These are phyloP conservation scores for Echinosophora koreensis DNA, from an alignment of 306 rosid species.

Conservation along the genomic window DNA sequence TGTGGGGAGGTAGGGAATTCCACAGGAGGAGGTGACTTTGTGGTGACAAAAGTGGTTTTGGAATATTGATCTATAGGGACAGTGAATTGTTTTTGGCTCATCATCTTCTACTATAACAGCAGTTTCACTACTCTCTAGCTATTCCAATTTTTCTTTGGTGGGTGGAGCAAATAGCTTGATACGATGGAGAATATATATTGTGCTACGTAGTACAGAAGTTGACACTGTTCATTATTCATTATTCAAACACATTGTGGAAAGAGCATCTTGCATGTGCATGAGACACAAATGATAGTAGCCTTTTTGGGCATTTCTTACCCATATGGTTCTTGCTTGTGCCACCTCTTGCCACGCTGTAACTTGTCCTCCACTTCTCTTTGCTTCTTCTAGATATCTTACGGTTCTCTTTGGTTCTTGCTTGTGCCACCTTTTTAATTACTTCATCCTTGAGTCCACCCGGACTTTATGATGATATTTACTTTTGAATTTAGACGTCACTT, in stretches of 20 bases:
- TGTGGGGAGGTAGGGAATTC: conserved; percentile 76
- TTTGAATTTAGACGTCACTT: no score
- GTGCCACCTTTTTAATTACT: no score
- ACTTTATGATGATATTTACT: no score
- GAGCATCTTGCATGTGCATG: conserved; percentile 43
- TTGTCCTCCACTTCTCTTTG: not conserved
- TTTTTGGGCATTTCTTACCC: conserved; percentile 15
- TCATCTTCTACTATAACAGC: not conserved
- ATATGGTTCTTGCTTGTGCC: conserved; percentile 15
- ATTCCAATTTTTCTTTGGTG: conserved; percentile 35
- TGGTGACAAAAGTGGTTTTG: conserved; percentile 29
- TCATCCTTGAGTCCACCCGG: no score
- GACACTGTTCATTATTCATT: conserved; percentile 48
- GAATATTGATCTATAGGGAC: conserved; percentile 24
- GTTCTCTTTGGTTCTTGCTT: no score
- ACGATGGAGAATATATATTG: conserved; percentile 52
- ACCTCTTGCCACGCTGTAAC: conserved; percentile 14
- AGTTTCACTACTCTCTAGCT: not conserved
- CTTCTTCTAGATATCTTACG: no score
- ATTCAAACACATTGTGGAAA: conserved; percentile 34
- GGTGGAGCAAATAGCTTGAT: conserved; percentile 42
- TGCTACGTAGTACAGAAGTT: not conserved
- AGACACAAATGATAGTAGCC: conserved; percentile 28
- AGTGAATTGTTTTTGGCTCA: conserved; percentile 35
- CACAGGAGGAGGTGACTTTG: conserved; percentile 40